A percentile compares a stretch with the other conserved stretches of the same genome.
Evolutionary conservation across 306 rosid species (phyloP).

Genomic region (Ziziphus jujuba): DNA sequence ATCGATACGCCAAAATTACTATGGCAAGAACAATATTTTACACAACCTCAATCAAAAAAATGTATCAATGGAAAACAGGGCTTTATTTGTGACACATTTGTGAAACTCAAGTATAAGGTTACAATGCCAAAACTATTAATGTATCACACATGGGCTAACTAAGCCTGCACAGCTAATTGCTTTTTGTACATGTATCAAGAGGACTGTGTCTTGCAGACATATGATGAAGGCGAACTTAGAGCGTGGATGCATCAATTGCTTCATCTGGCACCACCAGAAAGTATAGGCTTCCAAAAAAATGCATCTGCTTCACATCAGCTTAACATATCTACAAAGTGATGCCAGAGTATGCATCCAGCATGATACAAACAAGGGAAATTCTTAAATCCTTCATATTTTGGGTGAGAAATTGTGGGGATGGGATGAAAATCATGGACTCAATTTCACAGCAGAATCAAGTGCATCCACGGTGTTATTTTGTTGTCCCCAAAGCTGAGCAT

Average conservation of each 20-base stretch:
- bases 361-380: constrained; percentile 3
- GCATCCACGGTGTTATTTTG: constrained; percentile 82
- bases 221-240: not conserved
- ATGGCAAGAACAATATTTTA: constrained; percentile 2
- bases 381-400: not conserved
- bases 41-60: constrained; percentile 3
- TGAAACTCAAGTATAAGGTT: not conserved
- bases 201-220: not conserved
- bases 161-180: constrained; percentile 5
- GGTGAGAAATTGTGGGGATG: constrained; percentile 7
- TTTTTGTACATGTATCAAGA: not conserved
- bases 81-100: not conserved
- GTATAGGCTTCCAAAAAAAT: not conserved
- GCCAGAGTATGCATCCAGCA: constrained; percentile 9
- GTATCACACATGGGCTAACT: not conserved
- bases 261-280: not conserved
- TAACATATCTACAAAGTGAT: constrained; percentile 19
- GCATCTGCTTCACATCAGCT: not conserved
- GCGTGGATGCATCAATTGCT: constrained; percentile 10
- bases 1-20: constrained; percentile 19
- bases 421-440: constrained; percentile 34
- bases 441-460: constrained; percentile 57
- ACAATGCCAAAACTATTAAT: constrained; percentile 5
- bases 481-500: constrained; percentile 97
- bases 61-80: not conserved